These are phyloP conservation scores for Oldenlandia corymbosa DNA, from an alignment of 257 asterid species.

Conservation along the genomic window DNA sequence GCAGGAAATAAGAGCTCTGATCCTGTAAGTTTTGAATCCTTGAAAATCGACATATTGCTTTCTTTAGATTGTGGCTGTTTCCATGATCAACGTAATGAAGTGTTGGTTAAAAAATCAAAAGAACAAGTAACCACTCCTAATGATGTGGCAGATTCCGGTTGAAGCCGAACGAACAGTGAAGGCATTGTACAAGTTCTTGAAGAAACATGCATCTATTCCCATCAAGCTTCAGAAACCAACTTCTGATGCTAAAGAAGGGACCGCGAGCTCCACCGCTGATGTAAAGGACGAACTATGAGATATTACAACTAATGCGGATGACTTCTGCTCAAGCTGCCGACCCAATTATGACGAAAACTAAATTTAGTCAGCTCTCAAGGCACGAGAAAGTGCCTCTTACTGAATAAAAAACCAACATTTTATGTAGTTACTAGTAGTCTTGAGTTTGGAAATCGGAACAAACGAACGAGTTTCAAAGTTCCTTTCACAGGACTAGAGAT, in stretches of 20 bases:
- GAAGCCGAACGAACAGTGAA: slow-evolving; percentile 78
- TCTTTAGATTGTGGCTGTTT: neutral
- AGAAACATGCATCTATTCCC: slow-evolving; percentile 77
- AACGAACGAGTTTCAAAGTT: no score
- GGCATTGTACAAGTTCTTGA: slow-evolving; percentile 77
- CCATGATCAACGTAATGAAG: neutral
- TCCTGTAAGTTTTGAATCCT: slow-evolving; percentile 52
- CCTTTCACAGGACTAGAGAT: no score
- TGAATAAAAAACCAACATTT: no score
- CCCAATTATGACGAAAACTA: neutral
- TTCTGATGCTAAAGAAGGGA: slow-evolving; percentile 29
- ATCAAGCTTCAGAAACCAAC: slow-evolving; percentile 71
- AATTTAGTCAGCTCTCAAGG: slow-evolving; percentile 8
- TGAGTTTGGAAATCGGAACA: no score
- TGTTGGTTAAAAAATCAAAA: neutral
- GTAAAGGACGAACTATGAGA: slow-evolving; percentile 77
- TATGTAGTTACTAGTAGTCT: no score
- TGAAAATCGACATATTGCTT: neutral
- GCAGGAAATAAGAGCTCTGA: slow-evolving; percentile 76
- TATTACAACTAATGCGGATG: neutral
- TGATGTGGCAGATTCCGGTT: slow-evolving; percentile 52
- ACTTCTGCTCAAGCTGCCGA: neutral
- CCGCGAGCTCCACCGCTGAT: slow-evolving; percentile 24
- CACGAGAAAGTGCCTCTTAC: no score
- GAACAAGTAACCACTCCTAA: neutral